Evolutionary conservation across 306 rosid species (phyloP).

Genomic region (Dicorynia guianensis): DNA sequence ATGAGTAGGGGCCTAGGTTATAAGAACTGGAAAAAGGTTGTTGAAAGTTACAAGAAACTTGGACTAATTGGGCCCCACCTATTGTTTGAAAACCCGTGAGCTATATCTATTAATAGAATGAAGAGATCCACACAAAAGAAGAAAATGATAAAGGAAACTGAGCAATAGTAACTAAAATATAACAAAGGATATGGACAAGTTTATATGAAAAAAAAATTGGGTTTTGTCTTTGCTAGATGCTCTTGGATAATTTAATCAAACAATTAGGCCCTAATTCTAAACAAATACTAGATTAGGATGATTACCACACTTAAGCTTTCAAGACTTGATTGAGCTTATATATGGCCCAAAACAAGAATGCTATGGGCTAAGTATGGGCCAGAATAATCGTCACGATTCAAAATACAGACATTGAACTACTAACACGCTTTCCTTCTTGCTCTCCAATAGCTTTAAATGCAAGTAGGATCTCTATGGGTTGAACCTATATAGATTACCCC

Average conservation of each 20-base stretch:
- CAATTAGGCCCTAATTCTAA: background rate
- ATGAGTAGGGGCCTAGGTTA: background rate
- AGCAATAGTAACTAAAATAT: conserved; percentile 13
- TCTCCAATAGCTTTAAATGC: background rate
- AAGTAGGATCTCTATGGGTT: background rate
- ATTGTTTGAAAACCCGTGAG: conserved; percentile 10
- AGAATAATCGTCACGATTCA: too few species aligned
- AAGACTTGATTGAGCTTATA: too few species aligned
- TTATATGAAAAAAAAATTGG: background rate
- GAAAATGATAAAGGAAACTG: conserved; percentile 2
- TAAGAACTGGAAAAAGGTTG: background rate
- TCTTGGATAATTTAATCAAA: conserved; percentile 14
- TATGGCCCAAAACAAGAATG: too few species aligned
- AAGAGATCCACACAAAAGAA: background rate
- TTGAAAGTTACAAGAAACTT: background rate
- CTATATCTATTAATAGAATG: background rate
- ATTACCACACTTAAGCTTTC: background rate
- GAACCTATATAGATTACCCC: background rate
- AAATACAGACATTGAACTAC: too few species aligned
- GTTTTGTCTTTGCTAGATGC: background rate
- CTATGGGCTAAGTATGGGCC: too few species aligned
- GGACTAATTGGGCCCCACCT: background rate
- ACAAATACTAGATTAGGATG: conserved; percentile 5
- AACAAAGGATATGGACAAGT: conserved; percentile 1
- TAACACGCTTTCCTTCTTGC: background rate